Evolutionary conservation across 257 asterid genomes (phyloP), one percentile per base, ranked within the genome.

Genomic region (Avicennia marina): DNA sequence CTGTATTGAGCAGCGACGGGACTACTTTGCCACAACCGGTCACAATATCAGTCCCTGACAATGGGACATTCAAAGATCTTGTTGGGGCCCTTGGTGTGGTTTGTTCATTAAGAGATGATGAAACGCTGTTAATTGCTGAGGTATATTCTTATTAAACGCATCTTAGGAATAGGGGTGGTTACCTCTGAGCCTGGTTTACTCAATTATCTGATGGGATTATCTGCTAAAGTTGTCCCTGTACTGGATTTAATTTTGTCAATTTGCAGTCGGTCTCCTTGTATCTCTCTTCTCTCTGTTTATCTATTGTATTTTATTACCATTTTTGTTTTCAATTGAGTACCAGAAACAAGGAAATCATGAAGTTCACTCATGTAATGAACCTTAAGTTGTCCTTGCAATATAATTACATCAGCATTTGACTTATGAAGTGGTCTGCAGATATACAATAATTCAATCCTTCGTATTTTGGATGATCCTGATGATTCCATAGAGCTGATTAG

Each of bases 101-200:
- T 53, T 83, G 94, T 66, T 72, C 80, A 33, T 55, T 81, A 62
- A 74, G 74, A 62, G 81, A 77, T 38, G 79, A 81, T 56, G 93
- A 83, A 75, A 71, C 70, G 15, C 67, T 86, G 29, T 29, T 77
- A 49, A 66, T 86, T 53, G 79, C 81, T 42, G 82, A 78, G 93
- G 95, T 86, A 76, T 63, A 63, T 40, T 58, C 53, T 24, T 66
- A n/a, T 32, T 34, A 24, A 46, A 33, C 59, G 40, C 53, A 39
- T 33, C 19, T 40, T 17, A 29, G 42, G 57, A 43, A 52, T 57
- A 34, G 18, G 17, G 42, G 29, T 54, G 20, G 43, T 26, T 33
- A 5, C 5, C 2, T 29, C 51, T 24, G 41, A 54, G 25, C 31
- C 32, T 63, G 63, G 29, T 41, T 53, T 9, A 12, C 12, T 51